Conservation (phyloP, 495 filamentous ascomycete genomes). For the Chaetomium fimeti region DNA sequence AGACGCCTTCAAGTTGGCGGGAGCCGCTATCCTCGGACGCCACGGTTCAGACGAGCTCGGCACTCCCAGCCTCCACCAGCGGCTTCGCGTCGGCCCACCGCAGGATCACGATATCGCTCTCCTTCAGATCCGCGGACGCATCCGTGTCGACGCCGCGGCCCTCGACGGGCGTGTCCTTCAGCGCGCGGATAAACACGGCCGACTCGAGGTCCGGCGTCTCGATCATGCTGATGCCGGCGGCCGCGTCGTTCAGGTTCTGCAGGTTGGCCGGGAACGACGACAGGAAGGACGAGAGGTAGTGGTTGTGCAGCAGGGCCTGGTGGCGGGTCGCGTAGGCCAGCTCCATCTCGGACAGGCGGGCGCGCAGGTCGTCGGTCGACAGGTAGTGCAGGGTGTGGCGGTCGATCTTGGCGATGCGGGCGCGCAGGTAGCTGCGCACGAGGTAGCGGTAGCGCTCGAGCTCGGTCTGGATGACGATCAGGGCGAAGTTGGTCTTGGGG, state of each 20-base stretch:
- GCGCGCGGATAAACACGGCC: constrained; percentile 79
- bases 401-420: constrained; percentile 86
- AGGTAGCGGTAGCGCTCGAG: constrained; percentile 90
- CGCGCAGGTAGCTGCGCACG: constrained; percentile 76
- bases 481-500: constrained; percentile 81
- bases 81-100: constrained; percentile 79
- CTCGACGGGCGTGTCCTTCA: constrained; percentile 58
- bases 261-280: constrained; percentile 71
- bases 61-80: constrained; percentile 67
- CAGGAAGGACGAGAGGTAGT: constrained; percentile 81
- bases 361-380: constrained; percentile 45
- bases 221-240: constrained; percentile 88
- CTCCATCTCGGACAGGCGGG: constrained; percentile 69
- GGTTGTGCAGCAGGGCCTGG: constrained; percentile 73
- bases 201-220: constrained; percentile 76
- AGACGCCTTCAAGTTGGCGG: neutral
- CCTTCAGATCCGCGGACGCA: constrained; percentile 59
- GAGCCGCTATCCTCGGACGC: too few relatives aligned
- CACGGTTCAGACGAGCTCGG: constrained; percentile 70
- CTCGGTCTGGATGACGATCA: constrained; percentile 96
- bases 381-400: constrained; percentile 63
- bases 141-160: constrained; percentile 59
- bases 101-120: constrained; percentile 83
- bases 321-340: constrained; percentile 75
- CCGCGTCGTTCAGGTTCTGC: constrained; percentile 82